Conservation (phyloP, 2,329 filamentous ascomycete genomes). For the Arthrobotrys megalospora region DNA sequence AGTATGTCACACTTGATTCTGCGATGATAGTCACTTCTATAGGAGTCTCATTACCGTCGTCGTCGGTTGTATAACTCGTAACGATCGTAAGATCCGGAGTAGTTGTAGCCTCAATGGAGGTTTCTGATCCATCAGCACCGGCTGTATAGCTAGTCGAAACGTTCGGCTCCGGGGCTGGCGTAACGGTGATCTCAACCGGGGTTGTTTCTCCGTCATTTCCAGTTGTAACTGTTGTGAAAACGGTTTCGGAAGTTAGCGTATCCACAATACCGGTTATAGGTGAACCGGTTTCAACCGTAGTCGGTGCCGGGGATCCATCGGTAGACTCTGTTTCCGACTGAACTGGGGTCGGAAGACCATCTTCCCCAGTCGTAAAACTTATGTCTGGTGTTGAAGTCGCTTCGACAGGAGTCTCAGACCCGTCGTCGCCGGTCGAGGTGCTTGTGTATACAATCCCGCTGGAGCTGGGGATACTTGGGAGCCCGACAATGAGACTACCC, state of each 20-base stretch:
- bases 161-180: not conserved
- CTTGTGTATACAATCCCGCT: constrained; percentile 15
- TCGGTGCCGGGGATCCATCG: not conserved
- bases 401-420: not conserved
- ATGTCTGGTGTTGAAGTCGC: not conserved
- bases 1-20: constrained; percentile 9
- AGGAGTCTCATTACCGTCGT: not conserved
- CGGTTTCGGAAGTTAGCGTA: not conserved
- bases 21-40: not conserved
- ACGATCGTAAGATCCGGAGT: not conserved
- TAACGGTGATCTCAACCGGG: not conserved
- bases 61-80: not conserved
- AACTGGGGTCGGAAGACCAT: not conserved
- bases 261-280: not conserved
- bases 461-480: not conserved
- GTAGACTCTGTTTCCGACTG: not conserved
- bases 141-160: not conserved
- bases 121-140: not conserved
- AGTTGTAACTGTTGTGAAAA: not conserved
- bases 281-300: not conserved
- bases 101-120: not conserved
- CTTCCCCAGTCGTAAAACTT: not conserved
- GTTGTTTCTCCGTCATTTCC: constrained; percentile 14
- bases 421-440: constrained; percentile 5
- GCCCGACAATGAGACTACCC: not conserved